Evolutionary conservation across 2,329 filamentous ascomycete genomes (phyloP).

Genomic region (Colletotrichum simmondsii): DNA sequence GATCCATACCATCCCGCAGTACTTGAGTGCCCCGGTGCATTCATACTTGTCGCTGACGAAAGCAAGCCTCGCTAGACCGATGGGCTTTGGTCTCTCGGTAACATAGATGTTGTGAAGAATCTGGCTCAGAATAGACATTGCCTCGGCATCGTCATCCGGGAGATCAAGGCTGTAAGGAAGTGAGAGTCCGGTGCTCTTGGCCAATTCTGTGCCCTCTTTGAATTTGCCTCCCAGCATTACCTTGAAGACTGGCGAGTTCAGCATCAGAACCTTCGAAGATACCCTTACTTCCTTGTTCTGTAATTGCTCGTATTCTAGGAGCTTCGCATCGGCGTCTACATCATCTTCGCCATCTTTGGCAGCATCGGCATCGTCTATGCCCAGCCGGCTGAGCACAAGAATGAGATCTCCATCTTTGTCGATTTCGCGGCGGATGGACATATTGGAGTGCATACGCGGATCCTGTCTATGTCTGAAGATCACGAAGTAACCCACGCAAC

Average conservation of each 20-base stretch:
- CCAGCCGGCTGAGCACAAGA: slow-evolving; percentile 18
- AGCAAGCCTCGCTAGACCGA: slow-evolving; percentile 41
- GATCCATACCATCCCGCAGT: slow-evolving; percentile 34
- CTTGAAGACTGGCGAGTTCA: slow-evolving; percentile 41
- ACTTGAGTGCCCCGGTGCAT: slow-evolving; percentile 30
- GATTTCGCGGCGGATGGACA: slow-evolving; percentile 16
- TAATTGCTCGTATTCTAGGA: background rate
- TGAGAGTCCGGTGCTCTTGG: background rate
- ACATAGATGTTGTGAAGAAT: slow-evolving; percentile 45
- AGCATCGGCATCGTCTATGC: slow-evolving; percentile 11
- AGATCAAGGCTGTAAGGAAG: slow-evolving; percentile 30
- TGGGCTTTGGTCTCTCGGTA: slow-evolving; percentile 38
- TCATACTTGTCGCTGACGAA: slow-evolving; percentile 42
- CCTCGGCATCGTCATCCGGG: slow-evolving; percentile 43
- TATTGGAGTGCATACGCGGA: background rate
- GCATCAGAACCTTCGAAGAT: slow-evolving; percentile 36
- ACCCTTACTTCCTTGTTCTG: slow-evolving; percentile 27
- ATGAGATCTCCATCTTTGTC: slow-evolving; percentile 34
- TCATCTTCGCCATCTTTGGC: background rate
- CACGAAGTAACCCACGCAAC: background rate
- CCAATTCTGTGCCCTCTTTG: slow-evolving; percentile 35
- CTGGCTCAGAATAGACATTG: slow-evolving; percentile 44
- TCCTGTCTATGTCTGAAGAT: background rate
- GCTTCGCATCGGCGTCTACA: background rate
- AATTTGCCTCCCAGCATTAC: slow-evolving; percentile 39